Percentiles rank a stretch among this genome's conserved stretches.
phyloP scores from a whole-genome alignment of 345 rosid genomes.

The Gossypium rotundifolium region DNA sequence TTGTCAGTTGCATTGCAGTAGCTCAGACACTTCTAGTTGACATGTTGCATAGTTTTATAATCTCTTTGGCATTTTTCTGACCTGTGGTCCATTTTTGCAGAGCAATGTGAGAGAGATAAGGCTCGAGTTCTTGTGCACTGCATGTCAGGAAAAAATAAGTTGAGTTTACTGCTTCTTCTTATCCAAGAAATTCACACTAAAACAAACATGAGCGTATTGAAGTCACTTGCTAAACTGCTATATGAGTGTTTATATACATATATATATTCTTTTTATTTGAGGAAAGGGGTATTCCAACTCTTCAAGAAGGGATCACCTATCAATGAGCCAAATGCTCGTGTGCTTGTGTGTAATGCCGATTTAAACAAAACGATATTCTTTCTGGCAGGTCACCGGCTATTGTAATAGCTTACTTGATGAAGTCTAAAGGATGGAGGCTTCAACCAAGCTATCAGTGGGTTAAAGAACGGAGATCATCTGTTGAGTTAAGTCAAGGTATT shows the following conservation, averaged over 20 bases:
- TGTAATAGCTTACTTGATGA: constrained; percentile 89
- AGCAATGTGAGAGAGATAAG: constrained; percentile 86
- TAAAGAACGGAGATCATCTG: constrained; percentile 73
- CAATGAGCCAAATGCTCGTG: background rate
- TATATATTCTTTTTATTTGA: background rate
- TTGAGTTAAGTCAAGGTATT: constrained; percentile 60
- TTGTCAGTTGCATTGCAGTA: constrained; percentile 6
- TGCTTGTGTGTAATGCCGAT: background rate
- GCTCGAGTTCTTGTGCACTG: constrained; percentile 98
- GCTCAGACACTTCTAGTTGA: background rate
- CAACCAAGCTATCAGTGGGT: constrained; percentile 83
- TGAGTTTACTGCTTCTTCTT: constrained; percentile 1
- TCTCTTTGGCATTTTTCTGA: background rate
- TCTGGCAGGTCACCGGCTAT: constrained; percentile 80
- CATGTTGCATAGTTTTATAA: constrained; percentile 4
- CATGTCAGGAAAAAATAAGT: constrained; percentile 98
- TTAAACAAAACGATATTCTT: constrained; percentile 5
- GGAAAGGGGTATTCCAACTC: background rate
- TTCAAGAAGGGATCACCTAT: background rate
- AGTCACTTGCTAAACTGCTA: background rate
- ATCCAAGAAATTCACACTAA: constrained; percentile 2
- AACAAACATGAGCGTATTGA: background rate
- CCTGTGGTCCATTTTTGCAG: constrained; percentile 38
- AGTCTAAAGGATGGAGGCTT: constrained; percentile 85
- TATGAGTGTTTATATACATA: background rate